Percentiles rank a stretch among this genome's conserved stretches.
phyloP scores from a whole-genome alignment of 208 protist genomes.

The Wallacemonas sp. region DNA sequence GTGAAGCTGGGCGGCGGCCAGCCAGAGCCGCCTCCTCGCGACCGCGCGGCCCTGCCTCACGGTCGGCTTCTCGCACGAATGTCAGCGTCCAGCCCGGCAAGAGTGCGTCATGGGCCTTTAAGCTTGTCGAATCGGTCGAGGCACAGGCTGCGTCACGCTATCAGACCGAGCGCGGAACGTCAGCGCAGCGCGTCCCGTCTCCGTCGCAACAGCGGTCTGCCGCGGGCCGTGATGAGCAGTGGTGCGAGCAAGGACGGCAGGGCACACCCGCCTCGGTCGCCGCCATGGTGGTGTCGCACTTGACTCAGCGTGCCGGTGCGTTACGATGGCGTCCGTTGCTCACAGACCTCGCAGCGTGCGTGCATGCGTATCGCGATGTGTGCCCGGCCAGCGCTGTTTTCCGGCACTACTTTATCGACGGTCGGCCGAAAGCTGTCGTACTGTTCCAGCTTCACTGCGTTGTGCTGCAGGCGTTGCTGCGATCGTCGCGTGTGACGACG shows the following conservation, averaged over 20 bases:
- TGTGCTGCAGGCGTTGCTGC: constrained; percentile 25
- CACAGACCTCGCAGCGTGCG: constrained; percentile 33
- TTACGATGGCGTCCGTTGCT: constrained; percentile 44
- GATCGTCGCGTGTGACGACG: constrained; percentile 22
- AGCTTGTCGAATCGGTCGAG: constrained; percentile 29
- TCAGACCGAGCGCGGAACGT: no score
- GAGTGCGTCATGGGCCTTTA: constrained; percentile 32
- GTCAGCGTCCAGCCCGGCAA: not conserved
- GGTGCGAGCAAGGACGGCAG: not conserved
- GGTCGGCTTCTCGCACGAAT: no score
- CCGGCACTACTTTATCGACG: constrained; percentile 43
- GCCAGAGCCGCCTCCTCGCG: no score
- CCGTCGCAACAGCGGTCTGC: no score
- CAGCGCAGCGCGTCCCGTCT: no score
- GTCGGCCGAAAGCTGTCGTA: constrained; percentile 21
- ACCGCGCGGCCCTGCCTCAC: no score
- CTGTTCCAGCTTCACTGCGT: constrained; percentile 37
- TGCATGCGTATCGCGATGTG: constrained; percentile 36
- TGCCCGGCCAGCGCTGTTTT: constrained; percentile 44
- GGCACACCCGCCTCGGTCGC: constrained; percentile 26
- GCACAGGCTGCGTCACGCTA: constrained; percentile 25
- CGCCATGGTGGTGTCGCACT: constrained; percentile 26
- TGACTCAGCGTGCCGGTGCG: constrained; percentile 36
- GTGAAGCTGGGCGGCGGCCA: no score
- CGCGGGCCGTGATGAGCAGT: not conserved